Base-by-base conservation (phyloP, 768 basidiomycete genomes). In the Hygrophorus pudorinus region DNA sequence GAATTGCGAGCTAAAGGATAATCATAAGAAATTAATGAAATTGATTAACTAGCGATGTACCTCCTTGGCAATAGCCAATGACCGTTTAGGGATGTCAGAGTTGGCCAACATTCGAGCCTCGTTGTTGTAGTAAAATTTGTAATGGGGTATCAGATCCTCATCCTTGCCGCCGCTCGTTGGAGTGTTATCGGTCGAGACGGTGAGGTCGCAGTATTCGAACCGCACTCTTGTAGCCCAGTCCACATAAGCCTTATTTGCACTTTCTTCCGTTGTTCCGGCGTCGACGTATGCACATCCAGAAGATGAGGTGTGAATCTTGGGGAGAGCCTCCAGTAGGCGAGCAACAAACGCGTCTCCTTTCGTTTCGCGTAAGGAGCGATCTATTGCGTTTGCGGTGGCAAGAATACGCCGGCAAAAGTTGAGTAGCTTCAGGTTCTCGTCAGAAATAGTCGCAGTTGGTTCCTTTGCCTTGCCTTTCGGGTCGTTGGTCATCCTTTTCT, bases 21-120 rank as follows among this genome's bases (percentile, higher is more conserved):
- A n/a, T 40, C 29, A 41, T 39, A 39, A 42, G n/a, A 18, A 7
- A 38, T 27, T 7, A n/a, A 33, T 11, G 12, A 21, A 38, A 13
- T 10, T 38, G 3, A 49, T 28, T 12, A 20, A 45, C 24, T 14
- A 41, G 12, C 18, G 5, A 5, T 17, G 12, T 47, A 84, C 85
- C 76, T 94, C 91, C 65, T 96, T 97, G 3, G 93, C 93, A 49
- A 97, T 96, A 8, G 92, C 92, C 46, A 96, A 68, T 1, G 87
- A 91, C 35, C 93, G 73, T 63, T 89, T 93, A 4, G 91, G 90
- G 43, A 92, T 86, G 55, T 89, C 85, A 16, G 86, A 82, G 53
- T 78, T 79, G 3, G 81, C 81, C 21, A 91, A 66, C 79, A 88
- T 84, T 21, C 88, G 73, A 16, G 85, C 86, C 58, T 92, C 89